phyloP scores from a whole-genome alignment of 2,329 filamentous ascomycete genomes.

The Cryoendolithus antarcticus region DNA sequence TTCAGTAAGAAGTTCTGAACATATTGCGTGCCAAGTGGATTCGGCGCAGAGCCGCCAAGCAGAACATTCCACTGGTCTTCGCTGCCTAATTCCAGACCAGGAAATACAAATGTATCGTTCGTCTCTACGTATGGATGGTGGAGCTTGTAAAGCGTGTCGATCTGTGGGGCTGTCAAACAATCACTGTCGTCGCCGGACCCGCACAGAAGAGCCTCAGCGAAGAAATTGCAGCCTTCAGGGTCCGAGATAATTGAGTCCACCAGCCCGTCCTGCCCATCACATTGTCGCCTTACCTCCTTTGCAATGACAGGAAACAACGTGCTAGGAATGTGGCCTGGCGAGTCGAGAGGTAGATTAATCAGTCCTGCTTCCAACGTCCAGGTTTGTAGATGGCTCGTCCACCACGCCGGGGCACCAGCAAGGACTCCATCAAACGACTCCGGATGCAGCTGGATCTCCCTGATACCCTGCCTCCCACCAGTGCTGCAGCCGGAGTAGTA shows the following conservation, averaged over 20 bases:
- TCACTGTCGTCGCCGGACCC: constrained; percentile 13
- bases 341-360: constrained; percentile 36
- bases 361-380: constrained; percentile 34
- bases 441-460: constrained; percentile 40
- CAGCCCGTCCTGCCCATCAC: constrained; percentile 38
- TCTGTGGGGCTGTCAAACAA: constrained; percentile 34
- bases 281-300: constrained; percentile 36
- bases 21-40: constrained; percentile 25
- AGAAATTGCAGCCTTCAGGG: constrained; percentile 34
- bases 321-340: constrained; percentile 32
- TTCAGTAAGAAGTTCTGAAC: constrained; percentile 30
- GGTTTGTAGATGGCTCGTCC: constrained; percentile 35
- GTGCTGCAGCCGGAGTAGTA: constrained; percentile 49
- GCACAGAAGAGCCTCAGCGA: constrained; percentile 30
- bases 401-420: constrained; percentile 41
- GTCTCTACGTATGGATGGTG: constrained; percentile 30
- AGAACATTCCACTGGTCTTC: constrained; percentile 25
- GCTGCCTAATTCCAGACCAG: constrained; percentile 25
- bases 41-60: constrained; percentile 27
- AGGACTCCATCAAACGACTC: constrained; percentile 46
- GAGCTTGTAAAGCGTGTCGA: constrained; percentile 31
- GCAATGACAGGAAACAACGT: constrained; percentile 33
- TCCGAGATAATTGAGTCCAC: constrained; percentile 38
- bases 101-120: constrained; percentile 29
- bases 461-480: constrained; percentile 46